A percentile compares a stretch with the other conserved stretches of the same genome.
Evolutionary conservation across 176 grass and related monocot genomes (phyloP).

Genomic region (Phyllostachys edulis): DNA sequence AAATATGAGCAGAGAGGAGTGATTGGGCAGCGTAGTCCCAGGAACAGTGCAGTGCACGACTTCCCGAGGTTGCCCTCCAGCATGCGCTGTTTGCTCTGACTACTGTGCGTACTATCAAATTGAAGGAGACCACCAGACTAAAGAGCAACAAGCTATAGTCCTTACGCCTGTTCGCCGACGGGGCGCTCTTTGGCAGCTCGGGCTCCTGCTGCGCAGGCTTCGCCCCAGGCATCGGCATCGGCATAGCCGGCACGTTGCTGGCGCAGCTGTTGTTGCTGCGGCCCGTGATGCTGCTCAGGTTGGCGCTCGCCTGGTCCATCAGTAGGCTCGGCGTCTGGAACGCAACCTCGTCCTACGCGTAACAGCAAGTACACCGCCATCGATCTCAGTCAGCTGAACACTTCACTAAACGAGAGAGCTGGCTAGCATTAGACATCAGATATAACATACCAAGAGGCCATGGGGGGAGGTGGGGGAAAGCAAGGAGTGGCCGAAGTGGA

Average conservation of each 20-base stretch:
- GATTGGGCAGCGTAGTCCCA: neutral
- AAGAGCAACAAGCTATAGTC: neutral
- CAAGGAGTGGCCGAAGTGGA: constrained; percentile 65
- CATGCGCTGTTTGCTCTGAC: constrained; percentile 18
- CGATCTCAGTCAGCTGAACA: neutral
- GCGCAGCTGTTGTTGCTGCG: constrained; percentile 51
- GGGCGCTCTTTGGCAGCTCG: constrained; percentile 59
- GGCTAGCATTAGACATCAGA: neutral
- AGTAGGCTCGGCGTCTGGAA: constrained; percentile 63
- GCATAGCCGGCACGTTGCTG: constrained; percentile 41
- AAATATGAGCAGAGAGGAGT: neutral
- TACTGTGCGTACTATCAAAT: neutral
- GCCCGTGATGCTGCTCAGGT: constrained; percentile 40
- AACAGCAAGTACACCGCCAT: neutral
- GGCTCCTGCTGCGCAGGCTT: constrained; percentile 55
- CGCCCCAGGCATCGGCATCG: constrained; percentile 24
- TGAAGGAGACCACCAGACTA: neutral
- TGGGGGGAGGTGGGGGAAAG: constrained; percentile 68
- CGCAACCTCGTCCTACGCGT: constrained; percentile 66
- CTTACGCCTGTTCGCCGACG: constrained; percentile 78
- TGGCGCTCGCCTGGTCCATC: constrained; percentile 60
- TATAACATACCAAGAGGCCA: constrained; percentile 54
- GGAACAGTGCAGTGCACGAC: constrained; percentile 15
- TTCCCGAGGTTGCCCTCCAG: neutral
- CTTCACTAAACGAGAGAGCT: neutral